phyloP scores from a whole-genome alignment of 805 yeast species.

The Danielozyma ontarioensis region DNA sequence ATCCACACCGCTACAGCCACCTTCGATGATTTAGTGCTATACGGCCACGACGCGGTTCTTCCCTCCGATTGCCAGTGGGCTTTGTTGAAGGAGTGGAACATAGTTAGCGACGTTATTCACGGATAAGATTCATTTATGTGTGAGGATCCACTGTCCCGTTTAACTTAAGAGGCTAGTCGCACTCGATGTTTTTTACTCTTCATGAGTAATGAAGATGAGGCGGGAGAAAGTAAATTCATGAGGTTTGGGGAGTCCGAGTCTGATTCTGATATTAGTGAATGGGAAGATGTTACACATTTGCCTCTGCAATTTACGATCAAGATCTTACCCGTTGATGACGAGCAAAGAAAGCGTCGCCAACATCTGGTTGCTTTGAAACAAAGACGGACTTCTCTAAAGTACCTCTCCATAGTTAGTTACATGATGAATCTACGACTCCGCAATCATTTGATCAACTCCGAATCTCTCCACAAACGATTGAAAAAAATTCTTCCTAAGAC shows the following conservation, averaged over 20 bases:
- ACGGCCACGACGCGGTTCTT: conserved; percentile 26
- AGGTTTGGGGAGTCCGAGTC: conserved; percentile 5
- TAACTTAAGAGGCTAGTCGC: no score
- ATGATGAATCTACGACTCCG: neutral
- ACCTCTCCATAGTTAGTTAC: neutral
- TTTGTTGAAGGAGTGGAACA: conserved; percentile 24
- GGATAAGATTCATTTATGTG: conserved; percentile 1
- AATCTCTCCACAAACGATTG: neutral
- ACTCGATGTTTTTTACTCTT: no score
- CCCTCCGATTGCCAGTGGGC: conserved; percentile 19
- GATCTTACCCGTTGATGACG: no score
- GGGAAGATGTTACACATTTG: no score
- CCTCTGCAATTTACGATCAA: no score
- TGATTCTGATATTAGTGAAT: conserved; percentile 7
- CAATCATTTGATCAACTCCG: conserved; percentile 1
- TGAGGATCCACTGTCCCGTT: neutral
- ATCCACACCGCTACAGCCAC: conserved; percentile 15
- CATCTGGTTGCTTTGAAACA: no score
- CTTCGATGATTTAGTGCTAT: conserved; percentile 15
- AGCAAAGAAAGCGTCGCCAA: no score
- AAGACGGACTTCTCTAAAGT: conserved; percentile 3
- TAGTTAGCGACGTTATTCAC: conserved; percentile 21
- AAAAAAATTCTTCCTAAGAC: neutral
- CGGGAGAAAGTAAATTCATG: no score
- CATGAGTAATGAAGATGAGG: no score